Evolutionary conservation across 176 grass and related monocot species (phyloP).

Genomic region (Zea luxurians): DNA sequence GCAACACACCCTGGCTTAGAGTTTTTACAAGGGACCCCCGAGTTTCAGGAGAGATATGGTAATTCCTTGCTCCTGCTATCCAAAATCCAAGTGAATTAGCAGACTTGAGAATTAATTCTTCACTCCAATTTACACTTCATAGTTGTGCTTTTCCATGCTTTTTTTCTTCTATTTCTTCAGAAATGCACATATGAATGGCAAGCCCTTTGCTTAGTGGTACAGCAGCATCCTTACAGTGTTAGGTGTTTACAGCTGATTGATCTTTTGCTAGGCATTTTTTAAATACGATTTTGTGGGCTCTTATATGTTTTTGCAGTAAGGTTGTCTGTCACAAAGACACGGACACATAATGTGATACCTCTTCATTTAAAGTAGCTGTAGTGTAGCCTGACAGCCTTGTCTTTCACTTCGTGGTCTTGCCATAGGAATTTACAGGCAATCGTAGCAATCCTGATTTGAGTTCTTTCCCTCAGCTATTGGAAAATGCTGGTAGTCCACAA

Average conservation of each 20-base stretch:
- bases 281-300: background rate
- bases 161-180: constrained; percentile 15
- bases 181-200: constrained; percentile 17
- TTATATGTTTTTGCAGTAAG: constrained; percentile 6
- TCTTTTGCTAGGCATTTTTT: constrained; percentile 4
- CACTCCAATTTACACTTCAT: constrained; percentile 8
- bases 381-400: background rate
- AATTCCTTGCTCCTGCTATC: constrained; percentile 30
- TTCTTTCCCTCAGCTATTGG: constrained; percentile 21
- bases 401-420: background rate
- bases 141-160: background rate
- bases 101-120: background rate
- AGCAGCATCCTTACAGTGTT: constrained; percentile 12
- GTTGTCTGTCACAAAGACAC: background rate
- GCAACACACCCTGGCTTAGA: constrained; percentile 95
- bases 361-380: constrained; percentile 16
- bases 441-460: background rate
- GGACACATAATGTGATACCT: background rate
- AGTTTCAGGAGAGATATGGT: constrained; percentile 99
- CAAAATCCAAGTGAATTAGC: background rate
- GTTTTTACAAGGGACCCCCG: constrained; percentile 97
- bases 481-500: constrained; percentile 15
- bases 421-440: background rate
- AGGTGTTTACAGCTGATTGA: background rate
- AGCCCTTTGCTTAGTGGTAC: background rate